Conservation (phyloP, 352 stramenopile species). For the Phytophthora pisi region DNA sequence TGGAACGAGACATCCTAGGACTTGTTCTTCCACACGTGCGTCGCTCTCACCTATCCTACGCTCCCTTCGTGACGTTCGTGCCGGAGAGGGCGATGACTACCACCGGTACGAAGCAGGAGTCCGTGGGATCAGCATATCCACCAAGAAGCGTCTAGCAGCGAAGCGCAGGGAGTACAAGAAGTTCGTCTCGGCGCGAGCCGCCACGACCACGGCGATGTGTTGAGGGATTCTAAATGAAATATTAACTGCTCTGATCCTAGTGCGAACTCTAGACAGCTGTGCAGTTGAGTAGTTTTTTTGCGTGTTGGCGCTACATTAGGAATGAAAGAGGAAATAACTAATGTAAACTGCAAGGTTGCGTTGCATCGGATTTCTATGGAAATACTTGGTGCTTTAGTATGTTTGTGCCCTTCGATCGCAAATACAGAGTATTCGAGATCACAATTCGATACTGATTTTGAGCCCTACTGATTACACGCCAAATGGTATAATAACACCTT, state of each 20-base stretch:
- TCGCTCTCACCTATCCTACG: conserved; percentile 7
- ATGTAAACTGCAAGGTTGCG: background rate
- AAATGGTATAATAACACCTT: too few species aligned
- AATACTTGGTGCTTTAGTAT: background rate
- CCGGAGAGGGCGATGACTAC: conserved; percentile 2
- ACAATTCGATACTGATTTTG: background rate
- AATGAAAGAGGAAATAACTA: background rate
- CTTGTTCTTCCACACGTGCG: conserved; percentile 1
- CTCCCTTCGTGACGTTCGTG: background rate
- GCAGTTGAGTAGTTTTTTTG: background rate
- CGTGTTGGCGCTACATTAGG: background rate
- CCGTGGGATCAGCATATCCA: background rate
- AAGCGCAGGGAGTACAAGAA: background rate
- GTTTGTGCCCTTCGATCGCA: background rate
- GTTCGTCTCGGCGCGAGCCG: background rate
- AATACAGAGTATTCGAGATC: background rate
- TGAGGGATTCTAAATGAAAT: background rate
- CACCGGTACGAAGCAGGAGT: background rate
- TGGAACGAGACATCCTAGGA: conserved; percentile 22
- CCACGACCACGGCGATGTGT: background rate
- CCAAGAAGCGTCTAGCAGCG: background rate
- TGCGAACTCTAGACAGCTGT: background rate
- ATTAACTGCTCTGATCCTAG: background rate
- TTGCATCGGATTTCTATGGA: background rate
- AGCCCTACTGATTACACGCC: background rate